These are phyloP conservation scores for Pseudogymnoascus sp. DNA, from an alignment of 2,329 filamentous ascomycete genomes.

Conservation along the genomic window DNA sequence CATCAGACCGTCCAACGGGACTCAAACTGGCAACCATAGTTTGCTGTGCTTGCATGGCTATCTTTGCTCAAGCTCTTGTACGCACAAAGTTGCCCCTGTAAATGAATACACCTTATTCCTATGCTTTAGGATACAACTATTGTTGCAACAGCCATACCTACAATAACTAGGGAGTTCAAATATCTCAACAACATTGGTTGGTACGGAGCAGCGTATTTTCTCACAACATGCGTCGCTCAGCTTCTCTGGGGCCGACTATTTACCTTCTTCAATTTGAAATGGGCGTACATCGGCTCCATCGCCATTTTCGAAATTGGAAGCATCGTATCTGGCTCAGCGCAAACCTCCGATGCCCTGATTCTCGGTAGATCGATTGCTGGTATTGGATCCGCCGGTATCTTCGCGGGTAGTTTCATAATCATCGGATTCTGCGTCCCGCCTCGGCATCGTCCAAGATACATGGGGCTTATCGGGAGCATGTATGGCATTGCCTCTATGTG, in stretches of 20 bases:
- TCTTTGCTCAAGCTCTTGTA: neutral
- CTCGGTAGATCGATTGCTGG: slow-evolving; percentile 27
- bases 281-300: slow-evolving; percentile 21
- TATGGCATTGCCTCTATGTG: slow-evolving; percentile 22
- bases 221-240: slow-evolving; percentile 25
- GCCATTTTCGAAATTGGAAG: slow-evolving; percentile 27
- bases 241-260: slow-evolving; percentile 21
- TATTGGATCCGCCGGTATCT: slow-evolving; percentile 24
- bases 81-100: slow-evolving; percentile 34
- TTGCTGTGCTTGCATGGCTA: neutral
- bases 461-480: slow-evolving; percentile 19
- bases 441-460: slow-evolving; percentile 17
- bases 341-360: slow-evolving; percentile 25
- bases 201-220: slow-evolving; percentile 32
- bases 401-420: slow-evolving; percentile 25
- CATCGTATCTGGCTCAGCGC: slow-evolving; percentile 24
- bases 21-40: neutral
- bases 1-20: neutral
- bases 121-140: slow-evolving; percentile 32
- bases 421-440: slow-evolving; percentile 21
- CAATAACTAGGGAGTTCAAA: slow-evolving; percentile 19
- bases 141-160: slow-evolving; percentile 15
- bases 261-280: slow-evolving; percentile 25
- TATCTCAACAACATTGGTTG: slow-evolving; percentile 25
- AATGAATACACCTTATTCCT: slow-evolving; percentile 34